phyloP scores from a whole-genome alignment of 2,329 filamentous ascomycete genomes.

The Diplodia scrobiculata region DNA sequence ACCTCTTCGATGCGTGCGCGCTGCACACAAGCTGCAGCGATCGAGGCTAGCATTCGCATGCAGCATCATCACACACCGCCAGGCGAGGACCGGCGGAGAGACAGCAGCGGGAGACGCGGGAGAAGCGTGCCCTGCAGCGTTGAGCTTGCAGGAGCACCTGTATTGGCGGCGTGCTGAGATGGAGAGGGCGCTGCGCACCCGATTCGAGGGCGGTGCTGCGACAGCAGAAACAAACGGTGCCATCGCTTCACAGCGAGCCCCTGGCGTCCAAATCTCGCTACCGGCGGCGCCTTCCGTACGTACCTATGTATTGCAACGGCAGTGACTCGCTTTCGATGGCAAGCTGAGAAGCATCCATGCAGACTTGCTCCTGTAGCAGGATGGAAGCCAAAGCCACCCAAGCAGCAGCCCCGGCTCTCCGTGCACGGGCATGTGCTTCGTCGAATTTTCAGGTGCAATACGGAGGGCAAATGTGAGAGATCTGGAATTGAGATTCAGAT shows the following conservation, averaged over 20 bases:
- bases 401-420: neutral
- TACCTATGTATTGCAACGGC: too few species aligned
- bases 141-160: constrained; percentile 11
- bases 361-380: neutral
- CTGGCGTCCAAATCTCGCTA: neutral
- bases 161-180: constrained; percentile 23
- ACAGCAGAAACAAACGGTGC: constrained; percentile 13
- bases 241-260: constrained; percentile 4
- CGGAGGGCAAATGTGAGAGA: constrained; percentile 8
- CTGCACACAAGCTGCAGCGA: constrained; percentile 16
- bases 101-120: constrained; percentile 2
- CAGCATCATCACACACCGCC: constrained; percentile 23
- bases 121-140: constrained; percentile 16
- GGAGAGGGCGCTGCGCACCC: constrained; percentile 19
- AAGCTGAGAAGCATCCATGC: neutral
- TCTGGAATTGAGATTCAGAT: neutral
- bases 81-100: neutral
- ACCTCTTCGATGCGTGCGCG: constrained; percentile 1
- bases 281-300: neutral
- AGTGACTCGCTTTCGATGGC: neutral
- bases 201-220: constrained; percentile 7
- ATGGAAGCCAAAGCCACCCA: neutral
- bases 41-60: constrained; percentile 9
- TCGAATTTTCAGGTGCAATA: neutral
- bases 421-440: neutral